Conservation (phyloP, 1,139 yeast genomes). For the Geotrichum fermentans region DNA sequence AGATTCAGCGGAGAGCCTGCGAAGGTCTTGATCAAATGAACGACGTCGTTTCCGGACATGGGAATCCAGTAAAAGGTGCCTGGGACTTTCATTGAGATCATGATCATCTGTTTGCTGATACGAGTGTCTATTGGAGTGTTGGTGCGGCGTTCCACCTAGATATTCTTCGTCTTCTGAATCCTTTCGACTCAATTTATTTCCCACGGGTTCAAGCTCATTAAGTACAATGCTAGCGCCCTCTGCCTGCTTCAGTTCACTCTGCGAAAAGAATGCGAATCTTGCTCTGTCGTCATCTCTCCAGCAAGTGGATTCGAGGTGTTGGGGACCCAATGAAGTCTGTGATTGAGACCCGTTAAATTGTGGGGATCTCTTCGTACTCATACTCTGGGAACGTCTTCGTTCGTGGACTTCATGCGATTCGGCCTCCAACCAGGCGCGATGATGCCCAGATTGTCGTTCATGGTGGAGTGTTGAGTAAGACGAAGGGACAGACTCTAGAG, state of each 20-base stretch:
- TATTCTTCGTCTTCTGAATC: conserved; percentile 28
- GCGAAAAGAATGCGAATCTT: conserved; percentile 69
- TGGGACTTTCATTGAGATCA: no score
- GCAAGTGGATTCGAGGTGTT: no score
- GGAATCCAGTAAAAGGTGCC: conserved; percentile 6
- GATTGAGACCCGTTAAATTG: no score
- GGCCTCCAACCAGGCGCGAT: no score
- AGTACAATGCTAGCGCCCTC: conserved; percentile 78
- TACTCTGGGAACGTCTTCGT: no score
- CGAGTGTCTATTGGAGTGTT: conserved; percentile 25
- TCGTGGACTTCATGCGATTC: no score
- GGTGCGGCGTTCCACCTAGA: conserved; percentile 24
- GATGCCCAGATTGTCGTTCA: conserved; percentile 45
- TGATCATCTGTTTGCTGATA: conserved; percentile 25
- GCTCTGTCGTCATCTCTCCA: no score
- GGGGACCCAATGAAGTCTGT: no score
- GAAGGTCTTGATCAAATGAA: conserved; percentile 16
- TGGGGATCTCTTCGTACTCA: no score
- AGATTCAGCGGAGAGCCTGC: conserved; percentile 22
- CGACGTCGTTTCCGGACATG: conserved; percentile 18
- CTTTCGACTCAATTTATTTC: conserved; percentile 40
- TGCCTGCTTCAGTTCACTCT: conserved; percentile 78
- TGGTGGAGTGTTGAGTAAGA: conserved; percentile 82
- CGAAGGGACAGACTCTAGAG: conserved; percentile 82
- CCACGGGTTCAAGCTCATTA: conserved; percentile 49